Percentiles rank a stretch among this genome's conserved stretches.
Evolutionary conservation across 106 monocot genomes (phyloP).

Genomic region (Dendrobium nobile): DNA sequence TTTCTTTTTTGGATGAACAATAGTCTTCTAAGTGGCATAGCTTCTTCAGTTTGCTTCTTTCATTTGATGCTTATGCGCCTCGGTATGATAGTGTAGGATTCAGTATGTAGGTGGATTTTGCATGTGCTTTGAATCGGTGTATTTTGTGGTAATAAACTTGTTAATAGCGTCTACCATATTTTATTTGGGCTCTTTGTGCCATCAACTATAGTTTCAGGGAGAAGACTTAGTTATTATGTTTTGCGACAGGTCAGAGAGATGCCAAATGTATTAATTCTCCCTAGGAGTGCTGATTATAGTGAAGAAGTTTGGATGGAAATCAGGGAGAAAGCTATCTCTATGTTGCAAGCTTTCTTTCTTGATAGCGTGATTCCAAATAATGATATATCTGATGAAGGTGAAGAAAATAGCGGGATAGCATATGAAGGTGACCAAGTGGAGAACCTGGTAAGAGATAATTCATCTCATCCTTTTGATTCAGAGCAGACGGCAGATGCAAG

Average conservation of each 20-base stretch:
- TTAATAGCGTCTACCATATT: background rate
- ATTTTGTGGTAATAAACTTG: background rate
- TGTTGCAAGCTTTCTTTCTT: slow-evolving; percentile 72
- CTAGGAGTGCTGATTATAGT: slow-evolving; percentile 94
- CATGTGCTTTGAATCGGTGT: background rate
- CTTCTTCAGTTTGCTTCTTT: too few relatives aligned
- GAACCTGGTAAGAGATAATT: slow-evolving; percentile 35
- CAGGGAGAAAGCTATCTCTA: slow-evolving; percentile 77
- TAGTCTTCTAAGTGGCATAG: too few relatives aligned
- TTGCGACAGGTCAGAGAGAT: slow-evolving; percentile 82
- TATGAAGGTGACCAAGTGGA: slow-evolving; percentile 50
- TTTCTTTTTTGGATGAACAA: too few relatives aligned
- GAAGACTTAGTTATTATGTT: background rate
- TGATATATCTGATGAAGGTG: slow-evolving; percentile 69
- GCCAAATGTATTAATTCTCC: slow-evolving; percentile 98
- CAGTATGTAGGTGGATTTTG: background rate
- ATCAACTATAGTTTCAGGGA: background rate
- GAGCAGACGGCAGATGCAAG: slow-evolving; percentile 42
- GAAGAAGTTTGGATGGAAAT: slow-evolving; percentile 99
- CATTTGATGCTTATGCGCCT: too few relatives aligned
- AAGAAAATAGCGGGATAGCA: slow-evolving; percentile 49
- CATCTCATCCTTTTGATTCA: slow-evolving; percentile 19
- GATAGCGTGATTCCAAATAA: slow-evolving; percentile 73
- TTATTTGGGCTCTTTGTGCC: too few relatives aligned
- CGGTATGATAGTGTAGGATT: too few relatives aligned